Percentiles rank a stretch among this genome's conserved stretches.
phyloP scores from a whole-genome alignment of 805 yeast genomes.

The Lipomyces mesembrius region DNA sequence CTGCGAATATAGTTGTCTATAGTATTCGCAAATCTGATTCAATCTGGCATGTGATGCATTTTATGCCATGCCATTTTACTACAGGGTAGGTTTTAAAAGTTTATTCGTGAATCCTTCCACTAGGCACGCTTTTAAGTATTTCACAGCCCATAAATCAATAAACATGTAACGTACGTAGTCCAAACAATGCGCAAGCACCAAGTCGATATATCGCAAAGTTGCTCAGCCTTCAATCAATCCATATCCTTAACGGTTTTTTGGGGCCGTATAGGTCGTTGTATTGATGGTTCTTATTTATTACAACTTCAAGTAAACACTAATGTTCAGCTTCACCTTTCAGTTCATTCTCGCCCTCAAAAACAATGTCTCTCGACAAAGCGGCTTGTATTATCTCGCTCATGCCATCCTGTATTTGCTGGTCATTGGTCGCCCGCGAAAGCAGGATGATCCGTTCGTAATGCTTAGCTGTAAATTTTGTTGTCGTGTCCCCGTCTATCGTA shows the following conservation, averaged over 20 bases:
- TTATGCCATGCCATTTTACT: background rate
- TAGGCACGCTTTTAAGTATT: too few relatives aligned
- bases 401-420: background rate
- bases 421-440: background rate
- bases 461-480: slow-evolving; percentile 20
- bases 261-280: background rate
- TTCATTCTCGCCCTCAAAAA: slow-evolving; percentile 2
- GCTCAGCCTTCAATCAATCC: background rate
- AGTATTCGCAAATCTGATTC: background rate
- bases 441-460: slow-evolving; percentile 8
- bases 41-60: background rate
- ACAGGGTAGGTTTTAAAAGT: background rate
- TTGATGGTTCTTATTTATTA: background rate
- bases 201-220: too few relatives aligned
- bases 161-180: background rate
- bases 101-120: background rate
- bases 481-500: slow-evolving; percentile 23
- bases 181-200: background rate
- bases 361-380: slow-evolving; percentile 17
- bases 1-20: background rate
- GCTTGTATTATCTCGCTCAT: slow-evolving; percentile 5
- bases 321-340: background rate
- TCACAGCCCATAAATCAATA: too few relatives aligned
- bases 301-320: background rate
- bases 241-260: background rate